Base-by-base conservation (phyloP, 257 asterid species). In the Solanum phureja region DNA sequence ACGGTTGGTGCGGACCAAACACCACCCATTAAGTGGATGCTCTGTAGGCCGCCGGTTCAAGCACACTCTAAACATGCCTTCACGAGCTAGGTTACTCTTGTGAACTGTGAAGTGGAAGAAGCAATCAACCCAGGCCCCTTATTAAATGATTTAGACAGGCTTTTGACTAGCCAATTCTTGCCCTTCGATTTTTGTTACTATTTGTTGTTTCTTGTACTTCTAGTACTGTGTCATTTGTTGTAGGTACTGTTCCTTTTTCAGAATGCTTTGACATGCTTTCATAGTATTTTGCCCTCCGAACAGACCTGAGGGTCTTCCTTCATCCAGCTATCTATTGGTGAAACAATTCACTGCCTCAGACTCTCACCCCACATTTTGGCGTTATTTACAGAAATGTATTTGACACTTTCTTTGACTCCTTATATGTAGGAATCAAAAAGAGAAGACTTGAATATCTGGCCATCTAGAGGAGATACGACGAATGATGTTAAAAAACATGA, bases 371-470 rank as follows among this genome's bases (percentile, higher is more conserved):
- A 82, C 8, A 29, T 82, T 79, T 82, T 49, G 68, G 85, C 16
- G 31, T 82, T 46, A 29, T 82, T 49, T 82, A 29, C 16, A 4
- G 69, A 82, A 29, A 81, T 44, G 29, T 81, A 16, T 49, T 16
- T 44, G 85, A 82, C 42, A 18, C 44, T 10, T 35, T 37, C 83
- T 82, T 81, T 29, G 69, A 82, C 42, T 46, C 83, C 83, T 49
- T 31, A 27, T 29, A 69, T 75, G 64, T 86, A 90, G 93, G 90
- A 88, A 90, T 87, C 68, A 40, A 88, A 60, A 52, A 64, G 83
- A 56, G 88, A 88, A 72, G 23, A 27, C 19, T 31, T 83, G 68
- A 49, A 89, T 58, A 40, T 75, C 44, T 49, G 11, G 13, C 35
- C 44, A 64, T 83, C 87, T 29, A 86, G 73, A 58, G 66, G 72